Evolutionary conservation across 2,329 filamentous ascomycete species (phyloP), one percentile per base, ranked within the genome.

Genomic region (Cladophialophora carrionii): DNA sequence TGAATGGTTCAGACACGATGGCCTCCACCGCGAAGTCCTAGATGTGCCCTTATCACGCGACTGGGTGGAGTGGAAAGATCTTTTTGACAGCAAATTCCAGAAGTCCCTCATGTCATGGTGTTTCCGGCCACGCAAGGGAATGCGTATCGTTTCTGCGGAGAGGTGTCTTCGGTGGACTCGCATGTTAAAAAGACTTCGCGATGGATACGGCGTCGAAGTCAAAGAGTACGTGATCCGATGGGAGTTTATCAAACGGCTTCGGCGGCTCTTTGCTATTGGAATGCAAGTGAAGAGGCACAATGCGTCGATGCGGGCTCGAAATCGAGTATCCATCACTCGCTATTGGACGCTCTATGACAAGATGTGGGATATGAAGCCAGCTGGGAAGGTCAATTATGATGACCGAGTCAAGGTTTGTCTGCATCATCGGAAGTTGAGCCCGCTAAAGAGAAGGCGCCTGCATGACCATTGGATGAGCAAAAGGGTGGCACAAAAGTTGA

Each of bases 41-140:
- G 29, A 46, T 24, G 32, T 29, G 9, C 52, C 52, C 37, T n/a
- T 43, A 7, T 43, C 37, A 7, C 37, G 6, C 37, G 37, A 43
- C 6, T 43, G 37, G 37, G 37, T 43, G 37, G 37, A 43, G 37
- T 43, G 37, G 37, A 43, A 43, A 43, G 51, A 58, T 58, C 48
- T 24, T 14, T 84, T 85, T 67, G 73, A 72, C 22, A 68, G 70
- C 1, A 66, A 73, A 4, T 75, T 82, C 64, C 82, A 84, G 72
- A 75, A 75, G 55, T 79, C 79, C 10, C 77, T 85, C 46, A 75
- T 85, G 12, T 73, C 77, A 53, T 84, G 82, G 82, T 81, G 82
- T 1, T 84, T 85, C 70, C 32, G 59, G 32, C 49, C 64, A 29
- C 61, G 54, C n/a, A 67, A 61, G 22, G 67, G 64, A 10, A 56